A percentile compares a stretch with the other conserved stretches of the same genome.
phyloP scores from a whole-genome alignment of 2,329 filamentous ascomycete genomes.

The Sordariomycetes sp. region DNA sequence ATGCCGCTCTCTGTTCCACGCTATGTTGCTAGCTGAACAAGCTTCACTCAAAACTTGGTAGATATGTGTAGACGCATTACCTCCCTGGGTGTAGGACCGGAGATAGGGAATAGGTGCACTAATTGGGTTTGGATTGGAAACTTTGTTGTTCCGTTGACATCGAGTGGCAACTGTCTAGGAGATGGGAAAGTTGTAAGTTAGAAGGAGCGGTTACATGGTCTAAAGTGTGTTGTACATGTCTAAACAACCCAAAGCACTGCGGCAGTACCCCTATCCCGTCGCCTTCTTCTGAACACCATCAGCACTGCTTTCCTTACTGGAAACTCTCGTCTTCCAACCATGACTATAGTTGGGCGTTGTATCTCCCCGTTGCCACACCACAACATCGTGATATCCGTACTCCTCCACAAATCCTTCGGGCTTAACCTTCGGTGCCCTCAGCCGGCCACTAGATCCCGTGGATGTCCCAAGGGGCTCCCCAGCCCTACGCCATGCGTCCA shows the following conservation, averaged over 20 bases:
- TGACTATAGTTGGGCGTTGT: not conserved
- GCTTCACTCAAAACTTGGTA: too few relatives aligned
- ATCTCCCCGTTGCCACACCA: not conserved
- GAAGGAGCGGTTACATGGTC: not conserved
- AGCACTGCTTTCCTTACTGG: not conserved
- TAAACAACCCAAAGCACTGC: not conserved
- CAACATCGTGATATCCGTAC: not conserved
- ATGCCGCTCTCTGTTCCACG: too few relatives aligned
- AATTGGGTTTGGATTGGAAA: too few relatives aligned
- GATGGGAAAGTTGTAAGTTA: not conserved
- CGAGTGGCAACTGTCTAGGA: too few relatives aligned
- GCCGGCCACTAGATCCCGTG: not conserved
- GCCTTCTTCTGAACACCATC: not conserved
- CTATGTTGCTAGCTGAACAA: too few relatives aligned
- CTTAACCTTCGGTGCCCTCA: not conserved
- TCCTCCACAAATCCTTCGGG: not conserved
- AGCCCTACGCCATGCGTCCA: not conserved
- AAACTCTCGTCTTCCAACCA: not conserved
- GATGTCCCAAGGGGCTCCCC: not conserved
- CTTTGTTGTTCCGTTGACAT: too few relatives aligned
- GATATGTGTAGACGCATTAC: too few relatives aligned
- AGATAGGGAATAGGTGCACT: too few relatives aligned
- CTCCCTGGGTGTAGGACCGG: too few relatives aligned
- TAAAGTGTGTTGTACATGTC: not conserved
- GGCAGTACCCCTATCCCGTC: not conserved